Base-by-base conservation (phyloP, 2,329 filamentous ascomycete genomes). In the Tolypocladium ovalisporum region DNA sequence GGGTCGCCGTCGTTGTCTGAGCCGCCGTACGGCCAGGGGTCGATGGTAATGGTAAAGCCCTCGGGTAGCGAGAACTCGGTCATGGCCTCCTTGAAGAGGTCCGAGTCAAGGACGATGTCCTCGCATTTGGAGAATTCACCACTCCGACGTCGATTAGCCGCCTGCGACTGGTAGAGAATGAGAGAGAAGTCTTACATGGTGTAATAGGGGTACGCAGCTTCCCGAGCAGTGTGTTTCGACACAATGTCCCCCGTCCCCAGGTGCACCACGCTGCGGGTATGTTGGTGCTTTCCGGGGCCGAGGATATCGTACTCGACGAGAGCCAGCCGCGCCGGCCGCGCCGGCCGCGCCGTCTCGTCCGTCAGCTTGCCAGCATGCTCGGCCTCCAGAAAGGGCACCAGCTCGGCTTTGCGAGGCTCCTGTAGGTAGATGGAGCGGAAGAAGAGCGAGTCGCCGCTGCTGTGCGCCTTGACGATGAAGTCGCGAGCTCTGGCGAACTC, bases 21-120 rank as follows among this genome's bases (percentile, higher is more conserved):
- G 2, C 74, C 74, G 8, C 77, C 77, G 60, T 90, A 90, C 47
- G 88, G 89, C 87, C 87, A 90, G 0, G 81, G 61, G 82, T 79
- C 76, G 61, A 78, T 76, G 42, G 69, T 71, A 55, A 77, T 61
- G 54, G 64, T 62, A 56, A 76, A 76, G 61, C 73, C 73, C 34
- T 76, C 70, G 5, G 78, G 77, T 15, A 81, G 65, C 4, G 65
- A 62, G 55, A 80, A 76, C 62, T 79, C 76, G 27, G 73, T 66
- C 65, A 80, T 67, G 55, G 77, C 77, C 17, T 75, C 68, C 59
- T 75, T 71, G 65, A 79, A 80, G 47, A 77, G 63, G 0, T 73
- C 68, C 0, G 77, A 79, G 6, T 70, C 65, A 15, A 75, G 54
- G 59, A 75, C 77, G 10, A 65, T 64, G 29, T 75, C 71, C 42